Evolutionary conservation across 1,139 yeast genomes (phyloP).

Genomic region (Candida sp.): DNA sequence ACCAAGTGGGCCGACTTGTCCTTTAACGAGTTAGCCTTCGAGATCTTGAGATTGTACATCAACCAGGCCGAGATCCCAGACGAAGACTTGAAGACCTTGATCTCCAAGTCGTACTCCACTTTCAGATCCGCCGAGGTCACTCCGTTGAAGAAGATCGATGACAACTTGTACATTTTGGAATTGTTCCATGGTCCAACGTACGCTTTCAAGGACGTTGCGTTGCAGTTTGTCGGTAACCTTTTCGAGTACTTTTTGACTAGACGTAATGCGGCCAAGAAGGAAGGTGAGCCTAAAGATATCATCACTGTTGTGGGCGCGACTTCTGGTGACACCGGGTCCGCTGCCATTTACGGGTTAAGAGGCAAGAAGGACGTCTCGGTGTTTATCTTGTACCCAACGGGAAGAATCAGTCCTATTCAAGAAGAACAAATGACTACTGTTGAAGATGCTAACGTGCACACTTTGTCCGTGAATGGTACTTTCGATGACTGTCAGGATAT

Average conservation of each 20-base stretch:
- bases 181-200: slow-evolving; percentile 99
- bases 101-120: slow-evolving; percentile 80
- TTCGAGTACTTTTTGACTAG: slow-evolving; percentile 90
- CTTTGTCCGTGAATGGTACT: slow-evolving; percentile 92
- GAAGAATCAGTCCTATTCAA: slow-evolving; percentile 96
- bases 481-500: slow-evolving; percentile 99
- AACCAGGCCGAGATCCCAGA: slow-evolving; percentile 70
- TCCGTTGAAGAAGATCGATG: slow-evolving; percentile 69
- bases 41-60: slow-evolving; percentile 83
- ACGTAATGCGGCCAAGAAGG: slow-evolving; percentile 67
- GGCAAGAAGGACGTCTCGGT: slow-evolving; percentile 97
- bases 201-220: slow-evolving; percentile 98
- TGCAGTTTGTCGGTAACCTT: slow-evolving; percentile 96
- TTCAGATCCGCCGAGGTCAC: slow-evolving; percentile 89
- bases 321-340: slow-evolving; percentile 99
- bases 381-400: slow-evolving; percentile 95
- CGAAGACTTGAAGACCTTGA: slow-evolving; percentile 64
- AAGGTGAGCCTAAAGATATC: slow-evolving; percentile 66
- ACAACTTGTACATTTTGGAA: slow-evolving; percentile 77
- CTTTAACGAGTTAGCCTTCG: slow-evolving; percentile 86
- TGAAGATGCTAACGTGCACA: slow-evolving; percentile 92
- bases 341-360: slow-evolving; percentile 97
- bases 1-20: slow-evolving; percentile 72
- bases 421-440: slow-evolving; percentile 99
- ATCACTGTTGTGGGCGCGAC: slow-evolving; percentile 99